Conservation (phyloP, 768 basidiomycete species). For the Collybia sp. region DNA sequence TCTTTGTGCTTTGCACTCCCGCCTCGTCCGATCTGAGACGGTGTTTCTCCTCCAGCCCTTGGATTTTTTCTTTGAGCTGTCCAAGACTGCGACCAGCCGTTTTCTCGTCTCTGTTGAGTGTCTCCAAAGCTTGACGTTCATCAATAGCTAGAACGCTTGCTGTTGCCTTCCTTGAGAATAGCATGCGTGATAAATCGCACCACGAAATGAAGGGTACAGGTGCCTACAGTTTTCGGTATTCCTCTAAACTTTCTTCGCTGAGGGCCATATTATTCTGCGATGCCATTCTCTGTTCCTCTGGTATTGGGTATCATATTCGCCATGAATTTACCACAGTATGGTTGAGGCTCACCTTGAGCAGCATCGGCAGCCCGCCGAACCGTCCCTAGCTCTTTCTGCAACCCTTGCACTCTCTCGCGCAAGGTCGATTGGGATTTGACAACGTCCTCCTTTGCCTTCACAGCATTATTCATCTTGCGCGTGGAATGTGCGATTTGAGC, state of each 20-base stretch:
- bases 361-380: slow-evolving; percentile 68
- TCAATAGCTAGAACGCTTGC: slow-evolving; percentile 78
- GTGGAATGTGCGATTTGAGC: slow-evolving; percentile 85
- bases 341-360: slow-evolving; percentile 67
- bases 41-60: slow-evolving; percentile 56
- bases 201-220: not conserved
- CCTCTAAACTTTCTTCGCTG: slow-evolving; percentile 78
- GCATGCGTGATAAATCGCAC: not conserved
- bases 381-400: slow-evolving; percentile 61
- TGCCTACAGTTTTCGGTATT: slow-evolving; percentile 79
- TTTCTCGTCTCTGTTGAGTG: slow-evolving; percentile 79
- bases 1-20: slow-evolving; percentile 40
- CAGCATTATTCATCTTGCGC: slow-evolving; percentile 72
- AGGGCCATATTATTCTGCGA: slow-evolving; percentile 75
- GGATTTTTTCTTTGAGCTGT: slow-evolving; percentile 65
- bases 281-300: slow-evolving; percentile 72
- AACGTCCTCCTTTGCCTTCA: slow-evolving; percentile 58
- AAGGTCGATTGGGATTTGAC: slow-evolving; percentile 43
- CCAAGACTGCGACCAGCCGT: slow-evolving; percentile 57
- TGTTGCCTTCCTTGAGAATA: slow-evolving; percentile 70
- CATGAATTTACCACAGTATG: not conserved
- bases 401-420: slow-evolving; percentile 43
- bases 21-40: slow-evolving; percentile 54
- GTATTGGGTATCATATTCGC: not conserved
- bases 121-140: slow-evolving; percentile 84